Base-by-base conservation (phyloP, 1,139 yeast species). In the Magnusiomyces fungicola region DNA sequence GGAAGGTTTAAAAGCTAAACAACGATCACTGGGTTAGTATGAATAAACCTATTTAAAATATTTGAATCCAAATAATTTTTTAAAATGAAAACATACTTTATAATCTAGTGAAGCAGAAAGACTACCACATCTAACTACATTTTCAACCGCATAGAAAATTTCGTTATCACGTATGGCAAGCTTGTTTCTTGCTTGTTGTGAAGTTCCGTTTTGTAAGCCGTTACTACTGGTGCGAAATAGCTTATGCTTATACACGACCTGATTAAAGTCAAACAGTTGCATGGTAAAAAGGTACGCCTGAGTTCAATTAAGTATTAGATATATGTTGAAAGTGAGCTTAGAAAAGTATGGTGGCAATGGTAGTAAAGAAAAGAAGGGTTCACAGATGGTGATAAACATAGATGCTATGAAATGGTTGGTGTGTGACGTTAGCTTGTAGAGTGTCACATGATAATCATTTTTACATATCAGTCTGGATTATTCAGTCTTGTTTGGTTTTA, bases 101-200 rank as follows among this genome's bases (percentile, higher is more conserved):
- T 51, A 30, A 58, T 57, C 1, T 50, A 34, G 10, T 55, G 52
- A 2, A 49, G 48, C 1, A 45, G 47, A 46, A 2, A 58, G 43
- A 23, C 57, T 59, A 14, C 62, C 50, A 43, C 65, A 63, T 47
- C 69, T 57, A 14, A 68, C 53, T 3, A 63, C 50, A 6, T 63
- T 56, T 2, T 56, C 61, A 18, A 53, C 55, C 6, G 65, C 69
- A 43, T 59, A 54, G 51, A 63, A 67, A 16, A 66, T 41, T 39
- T 66, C 69, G 39, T 57, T 59, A 3, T 56, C 58, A 10, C 62
- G 51, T 18, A 42, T 22, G 3, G 42, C 48, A 19, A 50, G 39
- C 29, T 30, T 39, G 40, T 34, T 50, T 30, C 43, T 22, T 12
- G 9, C 19, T 23, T 22, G 40, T 3, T 29, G 2, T 18, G 25